A percentile compares a stretch with the other conserved stretches of the same genome.
Evolutionary conservation across 2,329 filamentous ascomycete genomes (phyloP).

Genomic region (Botrytis tulipae): DNA sequence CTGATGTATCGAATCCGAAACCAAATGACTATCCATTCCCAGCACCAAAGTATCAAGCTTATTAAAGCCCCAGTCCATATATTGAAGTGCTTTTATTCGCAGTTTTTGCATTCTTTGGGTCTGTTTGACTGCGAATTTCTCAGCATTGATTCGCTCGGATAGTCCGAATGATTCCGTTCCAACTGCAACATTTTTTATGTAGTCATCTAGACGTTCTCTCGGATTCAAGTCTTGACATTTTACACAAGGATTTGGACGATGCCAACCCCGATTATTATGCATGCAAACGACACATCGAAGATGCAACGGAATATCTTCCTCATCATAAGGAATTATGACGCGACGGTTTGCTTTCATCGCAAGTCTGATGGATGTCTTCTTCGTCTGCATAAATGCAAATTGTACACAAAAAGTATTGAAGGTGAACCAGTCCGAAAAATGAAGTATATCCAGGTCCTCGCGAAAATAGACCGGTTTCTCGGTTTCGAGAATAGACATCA

Average conservation of each 20-base stretch:
- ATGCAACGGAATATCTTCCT: background rate
- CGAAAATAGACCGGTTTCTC: background rate
- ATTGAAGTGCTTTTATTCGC: background rate
- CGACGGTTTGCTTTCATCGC: background rate
- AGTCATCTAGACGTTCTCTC: background rate
- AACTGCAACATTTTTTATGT: background rate
- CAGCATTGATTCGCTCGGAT: background rate
- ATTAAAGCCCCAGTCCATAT: background rate
- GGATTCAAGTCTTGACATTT: background rate
- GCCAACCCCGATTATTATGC: background rate
- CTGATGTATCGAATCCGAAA: background rate
- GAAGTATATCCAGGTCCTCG: background rate
- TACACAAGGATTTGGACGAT: background rate
- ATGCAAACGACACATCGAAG: background rate
- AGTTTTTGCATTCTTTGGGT: background rate
- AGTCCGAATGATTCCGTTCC: background rate
- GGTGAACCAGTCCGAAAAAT: constrained; percentile 7
- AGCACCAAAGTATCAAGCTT: background rate
- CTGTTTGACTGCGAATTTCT: background rate
- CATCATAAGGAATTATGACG: background rate
- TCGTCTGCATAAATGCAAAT: background rate
- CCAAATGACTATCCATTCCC: background rate
- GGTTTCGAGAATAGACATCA: background rate
- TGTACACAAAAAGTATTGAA: constrained; percentile 7
- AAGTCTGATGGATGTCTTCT: background rate